A percentile compares a stretch with the other conserved stretches of the same genome.
Evolutionary conservation across 2,329 filamentous ascomycete species (phyloP).

Genomic region (Claviceps sorghi): DNA sequence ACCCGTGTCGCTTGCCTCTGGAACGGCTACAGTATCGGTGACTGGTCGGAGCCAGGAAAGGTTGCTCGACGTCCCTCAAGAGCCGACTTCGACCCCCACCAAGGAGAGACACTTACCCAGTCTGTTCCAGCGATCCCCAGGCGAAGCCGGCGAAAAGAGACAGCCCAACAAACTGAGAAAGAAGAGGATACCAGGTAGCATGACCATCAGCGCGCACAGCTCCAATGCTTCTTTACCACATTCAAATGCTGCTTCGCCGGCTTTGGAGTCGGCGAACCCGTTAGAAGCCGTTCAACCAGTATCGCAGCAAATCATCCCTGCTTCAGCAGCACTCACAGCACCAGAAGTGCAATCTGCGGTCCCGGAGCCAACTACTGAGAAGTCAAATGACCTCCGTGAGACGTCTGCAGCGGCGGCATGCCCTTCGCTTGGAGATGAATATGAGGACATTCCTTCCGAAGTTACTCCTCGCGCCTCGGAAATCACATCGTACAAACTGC

Average conservation of each 20-base stretch:
- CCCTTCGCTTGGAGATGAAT: conserved; percentile 9
- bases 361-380: not conserved
- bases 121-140: conserved; percentile 57
- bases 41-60: conserved; percentile 35
- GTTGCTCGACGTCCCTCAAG: conserved; percentile 27
- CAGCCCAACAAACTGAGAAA: conserved; percentile 87
- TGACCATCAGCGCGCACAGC: conserved; percentile 79
- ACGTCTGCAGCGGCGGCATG: conserved; percentile 3
- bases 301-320: conserved; percentile 1
- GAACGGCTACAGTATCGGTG: conserved; percentile 15
- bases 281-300: conserved; percentile 21
- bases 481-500: conserved; percentile 25
- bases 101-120: conserved; percentile 54
- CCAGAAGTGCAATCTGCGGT: not conserved
- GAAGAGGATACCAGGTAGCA: conserved; percentile 60
- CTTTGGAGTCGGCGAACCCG: conserved; percentile 30
- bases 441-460: conserved; percentile 26
- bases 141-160: conserved; percentile 44
- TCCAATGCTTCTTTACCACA: conserved; percentile 60
- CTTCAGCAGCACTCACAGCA: not conserved
- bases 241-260: conserved; percentile 31
- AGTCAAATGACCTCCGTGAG: not conserved
- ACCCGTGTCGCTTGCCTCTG: conserved; percentile 14
- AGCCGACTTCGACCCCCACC: conserved; percentile 39
- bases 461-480: conserved; percentile 33